These are phyloP conservation scores for Trichosporon sp. DNA, from an alignment of 1,284 basidiomycete species.

Conservation along the genomic window DNA sequence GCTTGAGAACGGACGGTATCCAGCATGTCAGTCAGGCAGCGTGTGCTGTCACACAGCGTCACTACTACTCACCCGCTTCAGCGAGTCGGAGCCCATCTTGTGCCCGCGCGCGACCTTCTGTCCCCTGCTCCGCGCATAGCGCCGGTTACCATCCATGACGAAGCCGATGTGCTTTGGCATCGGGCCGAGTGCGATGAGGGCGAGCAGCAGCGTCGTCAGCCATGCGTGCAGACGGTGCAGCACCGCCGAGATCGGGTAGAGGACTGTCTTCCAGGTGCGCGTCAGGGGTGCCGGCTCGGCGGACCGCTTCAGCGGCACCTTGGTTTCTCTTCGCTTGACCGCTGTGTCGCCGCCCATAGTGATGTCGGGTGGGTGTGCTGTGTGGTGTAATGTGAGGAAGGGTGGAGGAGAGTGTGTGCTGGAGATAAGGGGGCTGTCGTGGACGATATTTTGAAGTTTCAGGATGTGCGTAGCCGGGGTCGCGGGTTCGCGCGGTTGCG, in stretches of 20 bases:
- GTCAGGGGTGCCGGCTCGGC: not conserved
- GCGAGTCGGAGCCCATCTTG: slow-evolving; percentile 76
- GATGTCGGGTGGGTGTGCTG: not conserved
- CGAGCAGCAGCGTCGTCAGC: slow-evolving; percentile 61
- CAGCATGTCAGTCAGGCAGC: too few species aligned
- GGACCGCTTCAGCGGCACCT: not conserved
- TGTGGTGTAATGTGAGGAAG: not conserved
- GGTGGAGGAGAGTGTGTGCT: not conserved
- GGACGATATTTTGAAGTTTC: slow-evolving; percentile 15
- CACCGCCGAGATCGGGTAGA: slow-evolving; percentile 34
- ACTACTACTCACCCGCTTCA: slow-evolving; percentile 67
- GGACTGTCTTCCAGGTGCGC: slow-evolving; percentile 19
- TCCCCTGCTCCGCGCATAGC: slow-evolving; percentile 77
- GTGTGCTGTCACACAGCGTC: not conserved
- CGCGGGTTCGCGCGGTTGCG: not conserved
- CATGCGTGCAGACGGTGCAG: slow-evolving; percentile 46
- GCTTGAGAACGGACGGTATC: slow-evolving; percentile 10
- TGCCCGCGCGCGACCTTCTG: slow-evolving; percentile 76
- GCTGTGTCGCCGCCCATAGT: slow-evolving; percentile 4
- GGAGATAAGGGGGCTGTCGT: not conserved
- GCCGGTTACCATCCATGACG: slow-evolving; percentile 96
- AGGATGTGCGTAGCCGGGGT: slow-evolving; percentile 1
- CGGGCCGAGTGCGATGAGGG: slow-evolving; percentile 75
- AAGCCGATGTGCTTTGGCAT: slow-evolving; percentile 91
- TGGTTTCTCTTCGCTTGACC: not conserved